Evolutionary conservation across 2,329 filamentous ascomycete species (phyloP), one percentile per base, ranked within the genome.

Genomic region (Truncatella angustata): DNA sequence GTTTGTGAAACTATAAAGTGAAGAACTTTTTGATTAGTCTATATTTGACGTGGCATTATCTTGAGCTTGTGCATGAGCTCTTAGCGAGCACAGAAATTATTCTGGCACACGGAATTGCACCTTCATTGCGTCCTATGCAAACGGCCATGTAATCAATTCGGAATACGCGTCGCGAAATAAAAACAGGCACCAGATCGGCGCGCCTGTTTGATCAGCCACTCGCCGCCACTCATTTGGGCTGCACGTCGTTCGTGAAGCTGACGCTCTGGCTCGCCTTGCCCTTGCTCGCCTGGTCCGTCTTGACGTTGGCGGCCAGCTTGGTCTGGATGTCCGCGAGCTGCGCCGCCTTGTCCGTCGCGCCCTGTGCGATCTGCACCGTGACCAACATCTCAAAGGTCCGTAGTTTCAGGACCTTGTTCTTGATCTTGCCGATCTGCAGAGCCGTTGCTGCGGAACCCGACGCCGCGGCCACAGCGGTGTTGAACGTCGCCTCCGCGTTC

Each of bases 371-470:
- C 39, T 54, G 49, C 12, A 52, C 35, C 44, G 37, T 46, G 23
- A 51, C 37, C 35, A 45, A 37, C 49, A 54, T 52, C 37, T 49
- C 49, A 21, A 54, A 52, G 18, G 45, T 49, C 28, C 46, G 49
- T 23, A 54, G 49, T 39, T 54, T 54, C 40, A 54, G 49, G 18
- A 54, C 49, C 49, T 54, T 54, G 53, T 54, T 54, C 49, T 54
- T 54, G 45, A 45, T 54, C 45, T 52, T 51, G 53, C 53, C 53
- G 23, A 52, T 44, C 7, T 49, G 32, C 7, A 54, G 39, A 3
- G 53, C n/a, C 20, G 24, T 23, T 14, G 34, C 37, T 10, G 16
- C 9, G 12, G 43, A 32, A n/a, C 44, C 49, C 14, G 44, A 37
- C 12, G 53, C 37, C 2, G 44, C 45, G 14, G 49, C 49, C 3